These are phyloP conservation scores for Tolypocladium tropicale DNA, from an alignment of 2,329 filamentous ascomycete genomes.

Conservation along the genomic window DNA sequence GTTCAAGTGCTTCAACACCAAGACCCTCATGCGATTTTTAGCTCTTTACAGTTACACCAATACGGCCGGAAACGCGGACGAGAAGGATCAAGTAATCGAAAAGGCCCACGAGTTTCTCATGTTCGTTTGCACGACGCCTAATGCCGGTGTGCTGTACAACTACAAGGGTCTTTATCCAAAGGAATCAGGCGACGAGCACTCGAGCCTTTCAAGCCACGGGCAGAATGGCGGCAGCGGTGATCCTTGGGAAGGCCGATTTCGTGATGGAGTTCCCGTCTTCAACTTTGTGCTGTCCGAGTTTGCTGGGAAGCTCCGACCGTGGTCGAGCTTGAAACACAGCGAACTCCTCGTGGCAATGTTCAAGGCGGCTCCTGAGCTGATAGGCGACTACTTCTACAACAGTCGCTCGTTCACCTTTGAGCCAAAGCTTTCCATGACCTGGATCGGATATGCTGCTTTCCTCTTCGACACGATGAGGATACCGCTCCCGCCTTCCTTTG, in stretches of 20 bases:
- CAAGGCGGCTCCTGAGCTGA: constrained; percentile 68
- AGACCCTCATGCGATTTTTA: constrained; percentile 61
- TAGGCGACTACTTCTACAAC: constrained; percentile 76
- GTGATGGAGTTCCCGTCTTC: constrained; percentile 58
- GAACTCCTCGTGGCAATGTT: constrained; percentile 77
- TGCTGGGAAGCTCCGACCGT: constrained; percentile 68
- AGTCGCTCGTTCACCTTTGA: constrained; percentile 78
- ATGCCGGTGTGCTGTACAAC: constrained; percentile 63
- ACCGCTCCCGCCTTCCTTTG: constrained; percentile 62
- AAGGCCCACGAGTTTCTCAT: constrained; percentile 67
- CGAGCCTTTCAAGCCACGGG: constrained; percentile 9
- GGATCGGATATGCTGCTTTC: constrained; percentile 89
- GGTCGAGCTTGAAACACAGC: constrained; percentile 70
- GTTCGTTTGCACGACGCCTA: constrained; percentile 61
- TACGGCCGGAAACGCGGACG: constrained; percentile 27
- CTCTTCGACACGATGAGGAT: constrained; percentile 72
- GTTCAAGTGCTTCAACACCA: constrained; percentile 63
- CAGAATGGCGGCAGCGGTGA: constrained; percentile 34
- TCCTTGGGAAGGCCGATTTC: constrained; percentile 59
- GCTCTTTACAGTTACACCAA: constrained; percentile 58
- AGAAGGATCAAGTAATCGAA: constrained; percentile 45
- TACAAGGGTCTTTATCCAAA: constrained; percentile 80
- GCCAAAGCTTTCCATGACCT: constrained; percentile 83
- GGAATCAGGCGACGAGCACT: constrained; percentile 44
- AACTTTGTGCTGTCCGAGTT: constrained; percentile 76